A percentile compares a stretch with the other conserved stretches of the same genome.
phyloP scores from a whole-genome alignment of 2,329 filamentous ascomycete species.

The Botryosphaeria agaves region DNA sequence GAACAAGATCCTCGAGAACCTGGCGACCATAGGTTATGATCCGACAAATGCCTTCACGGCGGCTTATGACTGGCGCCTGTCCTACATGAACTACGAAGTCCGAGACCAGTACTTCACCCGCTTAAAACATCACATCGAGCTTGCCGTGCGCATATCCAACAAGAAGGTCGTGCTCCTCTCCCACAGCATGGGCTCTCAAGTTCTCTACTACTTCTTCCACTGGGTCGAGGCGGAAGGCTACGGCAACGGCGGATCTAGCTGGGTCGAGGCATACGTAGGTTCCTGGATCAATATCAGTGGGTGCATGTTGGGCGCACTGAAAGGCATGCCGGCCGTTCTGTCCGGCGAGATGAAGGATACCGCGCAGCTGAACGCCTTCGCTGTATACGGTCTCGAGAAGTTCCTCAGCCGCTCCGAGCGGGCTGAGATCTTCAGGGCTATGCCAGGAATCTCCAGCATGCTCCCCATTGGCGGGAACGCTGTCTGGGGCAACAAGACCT shows the following conservation, averaged over 20 bases:
- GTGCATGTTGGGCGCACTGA: constrained; percentile 90
- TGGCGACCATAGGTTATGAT: constrained; percentile 91
- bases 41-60: constrained; percentile 57
- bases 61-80: constrained; percentile 81
- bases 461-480: constrained; percentile 83
- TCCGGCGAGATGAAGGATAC: constrained; percentile 98
- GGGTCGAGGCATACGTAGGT: constrained; percentile 82
- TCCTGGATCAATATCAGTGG: constrained; percentile 98
- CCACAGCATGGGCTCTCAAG: constrained; percentile 96
- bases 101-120: constrained; percentile 89
- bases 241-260: constrained; percentile 65
- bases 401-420: constrained; percentile 84
- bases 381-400: constrained; percentile 91
- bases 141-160: constrained; percentile 52
- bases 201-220: constrained; percentile 70
- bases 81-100: constrained; percentile 75
- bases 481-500: constrained; percentile 81
- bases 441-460: constrained; percentile 96
- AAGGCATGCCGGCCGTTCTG: constrained; percentile 75
- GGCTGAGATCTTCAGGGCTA: constrained; percentile 84
- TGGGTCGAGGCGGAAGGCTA: constrained; percentile 65
- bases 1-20: constrained; percentile 96
- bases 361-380: constrained; percentile 87
- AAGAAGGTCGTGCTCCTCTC: constrained; percentile 76
- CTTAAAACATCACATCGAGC: constrained; percentile 79